Evolutionary conservation across 2,329 filamentous ascomycete genomes (phyloP).

Genomic region (Aspergillus unguis): DNA sequence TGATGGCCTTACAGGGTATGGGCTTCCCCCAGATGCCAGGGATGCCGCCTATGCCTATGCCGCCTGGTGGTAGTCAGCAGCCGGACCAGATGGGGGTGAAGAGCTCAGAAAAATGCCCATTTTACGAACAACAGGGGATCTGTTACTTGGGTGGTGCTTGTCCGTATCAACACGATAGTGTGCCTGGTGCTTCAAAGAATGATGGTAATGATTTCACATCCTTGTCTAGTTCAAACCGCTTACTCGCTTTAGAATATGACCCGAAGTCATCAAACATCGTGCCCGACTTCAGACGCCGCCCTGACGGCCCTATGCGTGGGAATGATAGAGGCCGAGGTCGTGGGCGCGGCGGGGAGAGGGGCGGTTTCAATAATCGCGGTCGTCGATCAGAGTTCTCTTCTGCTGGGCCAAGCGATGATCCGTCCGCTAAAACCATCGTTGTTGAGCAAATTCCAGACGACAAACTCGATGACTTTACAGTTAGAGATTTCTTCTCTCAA

Average conservation of each 20-base stretch:
- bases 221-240: neutral
- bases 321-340: conserved; percentile 36
- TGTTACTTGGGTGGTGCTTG: conserved; percentile 56
- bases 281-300: conserved; percentile 28
- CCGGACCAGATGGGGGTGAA: conserved; percentile 31
- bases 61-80: conserved; percentile 28
- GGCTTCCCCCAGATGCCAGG: conserved; percentile 49
- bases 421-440: conserved; percentile 55
- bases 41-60: conserved; percentile 44
- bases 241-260: conserved; percentile 48
- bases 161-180: conserved; percentile 55
- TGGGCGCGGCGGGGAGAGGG: conserved; percentile 43
- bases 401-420: conserved; percentile 51
- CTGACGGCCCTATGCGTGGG: conserved; percentile 22
- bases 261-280: conserved; percentile 49
- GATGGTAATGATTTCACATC: conserved; percentile 29
- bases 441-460: conserved; percentile 61
- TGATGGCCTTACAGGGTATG: conserved; percentile 54
- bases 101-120: conserved; percentile 48
- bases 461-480: conserved; percentile 51
- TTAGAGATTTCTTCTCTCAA: conserved; percentile 57
- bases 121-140: conserved; percentile 59
- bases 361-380: conserved; percentile 39
- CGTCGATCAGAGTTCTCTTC: conserved; percentile 54
- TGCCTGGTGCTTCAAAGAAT: conserved; percentile 38